Evolutionary conservation across 2,329 filamentous ascomycete species (phyloP).

Genomic region (Drechslerella dactyloides): DNA sequence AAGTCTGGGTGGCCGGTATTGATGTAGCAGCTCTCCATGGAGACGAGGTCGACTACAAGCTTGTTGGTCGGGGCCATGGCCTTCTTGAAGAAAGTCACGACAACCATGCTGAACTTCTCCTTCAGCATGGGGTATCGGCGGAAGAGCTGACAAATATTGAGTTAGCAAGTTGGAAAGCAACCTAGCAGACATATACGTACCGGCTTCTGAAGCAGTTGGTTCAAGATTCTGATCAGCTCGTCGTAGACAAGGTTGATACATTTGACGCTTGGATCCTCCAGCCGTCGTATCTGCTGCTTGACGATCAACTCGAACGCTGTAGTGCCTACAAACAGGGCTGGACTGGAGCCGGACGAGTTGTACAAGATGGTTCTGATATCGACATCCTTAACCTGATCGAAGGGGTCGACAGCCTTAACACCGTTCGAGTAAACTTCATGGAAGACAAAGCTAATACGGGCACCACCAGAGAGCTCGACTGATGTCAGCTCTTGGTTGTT

Average conservation of each 20-base stretch:
- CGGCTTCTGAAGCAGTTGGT: constrained; percentile 82
- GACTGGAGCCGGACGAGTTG: constrained; percentile 98
- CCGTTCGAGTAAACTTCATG: constrained; percentile 98
- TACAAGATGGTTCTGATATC: constrained; percentile 97
- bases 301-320: constrained; percentile 98
- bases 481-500: constrained; percentile 97
- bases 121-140: constrained; percentile 91
- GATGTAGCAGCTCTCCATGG: constrained; percentile 97
- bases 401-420: constrained; percentile 96
- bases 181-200: constrained; percentile 38
- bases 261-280: constrained; percentile 96
- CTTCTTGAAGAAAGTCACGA: constrained; percentile 96
- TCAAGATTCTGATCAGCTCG: constrained; percentile 92
- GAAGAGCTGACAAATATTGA: constrained; percentile 67
- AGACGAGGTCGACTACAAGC: constrained; percentile 86
- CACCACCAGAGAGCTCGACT: constrained; percentile 91
- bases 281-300: constrained; percentile 95
- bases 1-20: constrained; percentile 99
- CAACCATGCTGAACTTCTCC: constrained; percentile 93
- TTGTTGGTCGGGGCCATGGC: constrained; percentile 98
- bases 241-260: constrained; percentile 98
- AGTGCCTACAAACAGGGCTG: constrained; percentile 94
- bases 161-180: background rate
- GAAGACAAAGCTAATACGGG: constrained; percentile 98
- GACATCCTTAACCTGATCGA: constrained; percentile 95